Evolutionary conservation across 106 monocot genomes (phyloP).

Genomic region (Platanthera zijinensis): DNA sequence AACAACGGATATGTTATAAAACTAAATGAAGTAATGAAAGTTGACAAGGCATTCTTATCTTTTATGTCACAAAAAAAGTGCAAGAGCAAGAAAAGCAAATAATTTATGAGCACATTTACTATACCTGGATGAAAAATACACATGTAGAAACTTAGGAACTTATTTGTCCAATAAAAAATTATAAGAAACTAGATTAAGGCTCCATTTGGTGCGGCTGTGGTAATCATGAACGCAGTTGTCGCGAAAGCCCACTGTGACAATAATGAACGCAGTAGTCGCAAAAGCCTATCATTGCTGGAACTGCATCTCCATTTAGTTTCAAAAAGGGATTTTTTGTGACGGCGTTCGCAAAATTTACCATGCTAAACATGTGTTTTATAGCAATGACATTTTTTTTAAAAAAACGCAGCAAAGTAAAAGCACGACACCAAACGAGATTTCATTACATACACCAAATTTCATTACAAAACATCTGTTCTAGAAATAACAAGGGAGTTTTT

Average conservation of each 20-base stretch:
- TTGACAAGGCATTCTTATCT: not conserved
- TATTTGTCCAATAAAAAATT: not conserved
- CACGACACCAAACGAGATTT: too few relatives aligned
- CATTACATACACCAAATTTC: not conserved
- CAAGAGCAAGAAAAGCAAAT: not conserved
- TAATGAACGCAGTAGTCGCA: too few relatives aligned
- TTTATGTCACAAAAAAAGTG: not conserved
- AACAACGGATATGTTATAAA: not conserved
- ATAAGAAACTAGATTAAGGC: not conserved
- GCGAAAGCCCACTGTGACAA: too few relatives aligned
- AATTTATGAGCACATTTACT: not conserved
- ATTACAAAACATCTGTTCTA: not conserved
- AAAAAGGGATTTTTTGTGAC: too few relatives aligned
- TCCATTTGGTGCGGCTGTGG: too few relatives aligned
- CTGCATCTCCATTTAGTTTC: too few relatives aligned
- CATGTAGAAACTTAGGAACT: not conserved
- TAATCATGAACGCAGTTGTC: too few relatives aligned
- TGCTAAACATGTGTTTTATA: too few relatives aligned
- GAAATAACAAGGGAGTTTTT: not conserved
- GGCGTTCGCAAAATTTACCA: too few relatives aligned
- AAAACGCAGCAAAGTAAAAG: too few relatives aligned
- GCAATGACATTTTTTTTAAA: too few relatives aligned
- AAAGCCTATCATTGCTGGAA: too few relatives aligned
- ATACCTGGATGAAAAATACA: not conserved
- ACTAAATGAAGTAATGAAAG: not conserved